phyloP scores from a whole-genome alignment of 495 filamentous ascomycete genomes.

The Viridothelium virens region DNA sequence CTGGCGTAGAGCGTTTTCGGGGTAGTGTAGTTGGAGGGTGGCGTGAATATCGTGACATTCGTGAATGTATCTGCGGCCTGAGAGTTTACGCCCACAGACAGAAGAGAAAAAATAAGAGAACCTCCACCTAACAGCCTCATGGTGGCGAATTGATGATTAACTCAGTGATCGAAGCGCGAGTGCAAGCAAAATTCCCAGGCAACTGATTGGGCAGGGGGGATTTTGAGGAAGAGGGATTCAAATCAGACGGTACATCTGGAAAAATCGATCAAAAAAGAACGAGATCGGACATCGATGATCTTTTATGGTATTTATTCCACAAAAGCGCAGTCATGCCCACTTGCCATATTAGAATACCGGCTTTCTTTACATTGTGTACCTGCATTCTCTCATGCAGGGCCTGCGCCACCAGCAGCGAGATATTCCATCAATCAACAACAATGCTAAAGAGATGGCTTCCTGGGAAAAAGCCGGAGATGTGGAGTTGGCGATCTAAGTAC shows the following conservation, averaged over 20 bases:
- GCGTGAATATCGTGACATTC: conserved; percentile 38
- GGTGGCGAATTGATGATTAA: neutral
- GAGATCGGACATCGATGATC: no score
- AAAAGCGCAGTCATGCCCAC: neutral
- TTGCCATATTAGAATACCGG: neutral
- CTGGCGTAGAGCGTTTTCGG: conserved; percentile 49
- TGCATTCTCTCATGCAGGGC: neutral
- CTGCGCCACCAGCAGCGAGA: neutral
- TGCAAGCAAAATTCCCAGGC: no score
- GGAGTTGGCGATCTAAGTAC: neutral
- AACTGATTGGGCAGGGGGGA: no score
- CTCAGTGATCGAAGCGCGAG: neutral
- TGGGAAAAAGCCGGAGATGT: neutral
- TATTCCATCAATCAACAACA: neutral
- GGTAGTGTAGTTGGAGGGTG: conserved; percentile 39
- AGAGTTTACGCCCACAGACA: neutral
- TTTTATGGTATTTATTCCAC: neutral
- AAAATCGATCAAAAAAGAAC: no score
- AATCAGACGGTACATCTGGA: no score
- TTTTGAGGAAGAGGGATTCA: no score
- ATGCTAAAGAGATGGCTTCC: neutral
- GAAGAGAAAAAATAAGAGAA: neutral
- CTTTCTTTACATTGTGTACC: neutral
- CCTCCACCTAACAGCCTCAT: neutral
- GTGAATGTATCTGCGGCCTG: conserved; percentile 23